Evolutionary conservation across 2,329 filamentous ascomycete species (phyloP).

Genomic region (Macrophomina tecta): DNA sequence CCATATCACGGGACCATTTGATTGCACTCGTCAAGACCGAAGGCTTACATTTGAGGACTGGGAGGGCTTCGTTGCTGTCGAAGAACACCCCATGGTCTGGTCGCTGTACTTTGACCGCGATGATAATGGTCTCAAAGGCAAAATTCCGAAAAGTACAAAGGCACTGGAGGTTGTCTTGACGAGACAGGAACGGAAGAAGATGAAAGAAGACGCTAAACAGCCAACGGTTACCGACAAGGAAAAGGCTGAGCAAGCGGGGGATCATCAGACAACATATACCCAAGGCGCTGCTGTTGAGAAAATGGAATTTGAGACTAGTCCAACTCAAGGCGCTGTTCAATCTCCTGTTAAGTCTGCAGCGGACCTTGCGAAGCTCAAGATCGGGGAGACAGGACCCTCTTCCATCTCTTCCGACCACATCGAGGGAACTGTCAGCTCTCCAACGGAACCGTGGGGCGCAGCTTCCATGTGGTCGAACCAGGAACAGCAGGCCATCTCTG

Average conservation of each 20-base stretch:
- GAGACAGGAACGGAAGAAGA: constrained; percentile 21
- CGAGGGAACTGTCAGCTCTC: constrained; percentile 17
- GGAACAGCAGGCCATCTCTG: constrained; percentile 11
- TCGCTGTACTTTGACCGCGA: constrained; percentile 55
- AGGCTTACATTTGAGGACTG: constrained; percentile 47
- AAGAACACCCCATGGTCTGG: constrained; percentile 43
- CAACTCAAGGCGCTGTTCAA: not conserved
- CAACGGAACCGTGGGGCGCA: constrained; percentile 13
- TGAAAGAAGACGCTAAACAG: constrained; percentile 13
- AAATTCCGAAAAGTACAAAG: not conserved
- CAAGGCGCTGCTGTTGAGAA: not conserved
- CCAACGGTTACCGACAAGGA: constrained; percentile 4
- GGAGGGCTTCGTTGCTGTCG: constrained; percentile 49
- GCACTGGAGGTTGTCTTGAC: constrained; percentile 15
- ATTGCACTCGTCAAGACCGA: constrained; percentile 47
- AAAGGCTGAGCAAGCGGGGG: constrained; percentile 4
- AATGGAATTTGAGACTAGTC: not conserved
- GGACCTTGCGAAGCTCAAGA: constrained; percentile 18
- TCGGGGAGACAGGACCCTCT: not conserved
- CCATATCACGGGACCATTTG: constrained; percentile 45
- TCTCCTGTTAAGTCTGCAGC: not conserved
- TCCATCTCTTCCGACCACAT: constrained; percentile 12
- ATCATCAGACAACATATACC: not conserved
- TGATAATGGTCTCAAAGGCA: constrained; percentile 34
- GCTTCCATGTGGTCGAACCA: constrained; percentile 23